Evolutionary conservation across 2,329 filamentous ascomycete genomes (phyloP), one percentile per base, ranked within the genome.

Genomic region (Talaromyces sp.): DNA sequence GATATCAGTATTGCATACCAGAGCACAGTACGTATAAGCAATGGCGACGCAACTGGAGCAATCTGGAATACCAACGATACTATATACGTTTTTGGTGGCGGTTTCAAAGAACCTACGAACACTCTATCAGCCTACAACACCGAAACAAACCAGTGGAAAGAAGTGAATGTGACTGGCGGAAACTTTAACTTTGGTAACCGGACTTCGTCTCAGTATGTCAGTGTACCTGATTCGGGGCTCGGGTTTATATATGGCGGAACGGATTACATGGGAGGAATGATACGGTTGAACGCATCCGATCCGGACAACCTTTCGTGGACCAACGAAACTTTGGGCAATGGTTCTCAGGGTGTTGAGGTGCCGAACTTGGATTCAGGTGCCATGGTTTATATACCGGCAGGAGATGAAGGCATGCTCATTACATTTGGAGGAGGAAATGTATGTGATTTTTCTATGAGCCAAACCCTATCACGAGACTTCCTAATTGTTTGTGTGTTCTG

Each of bases 361-460:
- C 65, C 65, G 35, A 66, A 66, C 50, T 58, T 64, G 27, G 52
- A 60, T 37, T 41, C 65, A 10, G 65, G 61, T 45, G 45, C 61
- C 59, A 47, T 66, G 52, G 61, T 66, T n/a, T 66, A 64, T 49
- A 64, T 66, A 50, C 65, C 65, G 35, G 65, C 61, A 5, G 56
- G 65, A 50, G 58, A 59, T 25, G 61, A 66, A 15, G 65, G 65
- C n/a, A 66, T 66, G 61, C 61, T 66, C 27, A 60, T 66, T 31
- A 64, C 50, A 35, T 66, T 66, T 22, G 65, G 65, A 45, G 65
- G 65, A 39, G 61, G 52, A 61, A 66, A 66, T 41, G 65, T 66
- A 54, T 31, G 61, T 37, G 39, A 13, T n/a, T 15, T 8, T 15
- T 56, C 22, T 39, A 27, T 5, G n/a, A 25, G 17, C 22, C 22